Base-by-base conservation (phyloP, 805 yeast genomes). In the Schizosaccharomyces lindneri region DNA sequence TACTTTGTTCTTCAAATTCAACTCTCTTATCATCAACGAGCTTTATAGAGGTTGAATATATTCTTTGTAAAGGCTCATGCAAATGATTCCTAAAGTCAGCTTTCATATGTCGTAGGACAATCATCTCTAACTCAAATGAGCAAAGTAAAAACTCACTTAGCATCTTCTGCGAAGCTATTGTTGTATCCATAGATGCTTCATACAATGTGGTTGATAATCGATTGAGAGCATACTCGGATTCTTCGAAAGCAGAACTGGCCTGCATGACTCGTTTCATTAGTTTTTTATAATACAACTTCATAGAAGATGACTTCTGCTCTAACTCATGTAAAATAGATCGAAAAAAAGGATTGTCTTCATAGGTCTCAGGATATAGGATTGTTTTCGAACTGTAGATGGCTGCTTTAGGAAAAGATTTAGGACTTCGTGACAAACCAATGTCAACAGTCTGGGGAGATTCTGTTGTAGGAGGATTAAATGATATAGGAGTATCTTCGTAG, bases 1-100 rank as follows among this genome's bases (percentile, higher is more conserved):
- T 66, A n/a, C 75, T 72, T 61, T 73, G 75, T 59, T 75, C 78
- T 60, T 75, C 78, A 65, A 75, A 75, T 57, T 75, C 77, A 43
- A 51, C 7, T 21, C 36, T 21, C 27, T 29, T 51, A 24, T 24
- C 57, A 11, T 21, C 36, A 24, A 29, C 71, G 17, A 69, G 61
- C 65, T 75, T 75, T 64, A 75, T 71, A 39, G 75, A 78, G 60
- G 63, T 66, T 31, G 74, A 77, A 65, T 75, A 75, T 29, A 73
- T 63, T 63, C 59, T 68, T 67, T 65, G 67, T 69, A 64, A 66
- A 67, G 29, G 67, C 71, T 43, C 62, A 64, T 32, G 67, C 66
- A 31, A 70, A 74, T 46, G 70, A 69, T 62, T 21, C 21, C 27
- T 51, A 17, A 51, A 29, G n/a, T 51, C 57, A 46, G 21, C 21